phyloP scores from a whole-genome alignment of 1,284 basidiomycete species.

The Cerrena zonata region DNA sequence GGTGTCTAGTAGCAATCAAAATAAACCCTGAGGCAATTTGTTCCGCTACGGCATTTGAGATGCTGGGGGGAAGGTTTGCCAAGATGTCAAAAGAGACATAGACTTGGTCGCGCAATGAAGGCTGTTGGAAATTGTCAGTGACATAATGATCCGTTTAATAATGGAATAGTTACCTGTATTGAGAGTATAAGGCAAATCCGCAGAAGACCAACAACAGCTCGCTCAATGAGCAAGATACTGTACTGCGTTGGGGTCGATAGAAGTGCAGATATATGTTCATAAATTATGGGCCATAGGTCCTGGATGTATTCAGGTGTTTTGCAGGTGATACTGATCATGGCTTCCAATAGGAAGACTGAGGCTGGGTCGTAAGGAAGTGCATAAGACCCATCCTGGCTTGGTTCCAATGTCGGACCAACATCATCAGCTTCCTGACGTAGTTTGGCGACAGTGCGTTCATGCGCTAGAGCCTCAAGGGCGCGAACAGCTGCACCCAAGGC shows the following conservation, averaged over 20 bases:
- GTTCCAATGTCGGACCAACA: conserved; percentile 24
- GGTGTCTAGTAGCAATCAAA: conserved; percentile 71
- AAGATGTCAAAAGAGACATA: conserved; percentile 90
- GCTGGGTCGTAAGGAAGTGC: conserved; percentile 88
- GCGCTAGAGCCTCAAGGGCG: conserved; percentile 85
- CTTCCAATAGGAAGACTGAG: conserved; percentile 89
- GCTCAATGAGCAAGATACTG: conserved; percentile 86
- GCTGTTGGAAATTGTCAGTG: conserved; percentile 9
- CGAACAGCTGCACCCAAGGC: conserved; percentile 79
- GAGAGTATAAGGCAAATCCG: conserved; percentile 77
- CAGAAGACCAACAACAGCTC: conserved; percentile 89
- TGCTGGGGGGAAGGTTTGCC: conserved; percentile 68
- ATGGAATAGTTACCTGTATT: conserved; percentile 46
- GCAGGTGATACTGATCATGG: conserved; percentile 82
- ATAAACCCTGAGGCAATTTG: conserved; percentile 84
- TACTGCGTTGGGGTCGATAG: conserved; percentile 76
- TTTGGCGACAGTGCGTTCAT: conserved; percentile 75
- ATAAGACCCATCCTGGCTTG: conserved; percentile 35
- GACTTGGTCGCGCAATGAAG: conserved; percentile 76
- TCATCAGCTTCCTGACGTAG: conserved; percentile 67
- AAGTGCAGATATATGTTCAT: conserved; percentile 83
- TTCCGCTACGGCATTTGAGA: conserved; percentile 83
- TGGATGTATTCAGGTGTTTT: conserved; percentile 74
- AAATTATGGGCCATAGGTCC: conserved; percentile 88
- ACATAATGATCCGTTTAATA: background rate